Base-by-base conservation (phyloP, 2,329 filamentous ascomycete genomes). In the Neonectria magnoliae region DNA sequence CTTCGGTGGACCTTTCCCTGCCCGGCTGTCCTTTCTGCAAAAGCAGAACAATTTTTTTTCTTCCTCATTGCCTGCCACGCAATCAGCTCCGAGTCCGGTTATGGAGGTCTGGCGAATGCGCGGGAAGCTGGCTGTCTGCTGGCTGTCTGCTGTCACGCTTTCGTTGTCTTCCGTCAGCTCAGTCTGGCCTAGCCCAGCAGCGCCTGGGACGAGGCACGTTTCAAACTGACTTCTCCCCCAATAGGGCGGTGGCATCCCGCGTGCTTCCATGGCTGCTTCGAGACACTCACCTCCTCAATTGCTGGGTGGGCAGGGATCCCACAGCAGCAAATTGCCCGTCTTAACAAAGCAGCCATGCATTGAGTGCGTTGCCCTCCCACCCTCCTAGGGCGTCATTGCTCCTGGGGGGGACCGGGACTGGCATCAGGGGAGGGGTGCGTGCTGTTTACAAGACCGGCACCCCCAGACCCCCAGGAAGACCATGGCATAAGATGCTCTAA, bases 401-500 rank as follows among this genome's bases (percentile, higher is more conserved):
- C 45, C 38, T 62, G 42, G 31, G 45, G 51, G 70, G 69, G 67
- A 54, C 66, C 36, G 53, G 48, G 60, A 53, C 53, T 47, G 63
- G 62, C 61, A 65, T 58, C 57, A 71, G 74, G 75, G 76, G 75
- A 75, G 76, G 79, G 76, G 71, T 69, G 69, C 61, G 64, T 65
- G 57, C 78, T 79, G 80, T 81, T 84, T 83, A 82, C 84, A 85
- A 83, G 85, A 84, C 80, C 78, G 80, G 82, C 77, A 82, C 78
- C 77, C 76, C 76, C 38, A 42, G 38, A 42, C 38, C n/a, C 36
- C 38, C 57, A 68, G 57, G 66, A 69, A 77, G 75, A 76, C 80
- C 80, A 83, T 83, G 81, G 83, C 84, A 86, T 87, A 86, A 86
- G 82, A 85, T 85, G 81, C 78, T 80, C 84, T 84, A 85, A 84